Conservation (phyloP, 176 grass and related monocot species). For the Ampelocalamus luodianensis region DNA sequence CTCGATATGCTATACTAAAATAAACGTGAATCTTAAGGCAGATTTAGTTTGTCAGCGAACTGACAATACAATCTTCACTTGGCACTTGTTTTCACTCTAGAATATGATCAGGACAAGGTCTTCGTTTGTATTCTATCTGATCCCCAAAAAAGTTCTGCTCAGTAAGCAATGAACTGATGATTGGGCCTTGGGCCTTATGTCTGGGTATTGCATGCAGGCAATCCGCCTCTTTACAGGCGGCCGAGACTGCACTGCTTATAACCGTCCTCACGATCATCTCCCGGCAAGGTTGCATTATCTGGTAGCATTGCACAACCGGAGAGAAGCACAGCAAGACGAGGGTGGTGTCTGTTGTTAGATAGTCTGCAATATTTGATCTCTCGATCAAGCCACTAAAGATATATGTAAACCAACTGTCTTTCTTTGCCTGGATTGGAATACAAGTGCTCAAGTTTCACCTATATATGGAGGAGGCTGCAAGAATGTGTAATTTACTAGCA, state of each 20-base stretch:
- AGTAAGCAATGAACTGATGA: neutral
- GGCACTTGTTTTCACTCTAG: neutral
- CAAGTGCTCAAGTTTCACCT: too few species aligned
- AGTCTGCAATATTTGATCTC: neutral
- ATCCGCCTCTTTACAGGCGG: constrained; percentile 42
- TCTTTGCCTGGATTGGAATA: too few species aligned
- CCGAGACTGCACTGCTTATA: constrained; percentile 41
- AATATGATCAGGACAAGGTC: neutral
- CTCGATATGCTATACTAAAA: too few species aligned
- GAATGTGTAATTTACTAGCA: too few species aligned
- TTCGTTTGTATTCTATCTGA: neutral
- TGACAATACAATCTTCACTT: neutral
- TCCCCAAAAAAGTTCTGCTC: neutral
- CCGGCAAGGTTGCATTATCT: constrained; percentile 43
- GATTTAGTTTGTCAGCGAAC: neutral
- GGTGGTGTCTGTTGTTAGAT: neutral
- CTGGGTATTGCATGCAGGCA: neutral
- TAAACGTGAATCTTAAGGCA: neutral
- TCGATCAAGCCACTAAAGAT: neutral
- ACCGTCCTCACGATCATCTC: constrained; percentile 45
- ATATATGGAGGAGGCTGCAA: too few species aligned
- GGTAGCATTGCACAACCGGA: constrained; percentile 13
- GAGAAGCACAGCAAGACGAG: neutral
- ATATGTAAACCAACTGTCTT: too few species aligned
- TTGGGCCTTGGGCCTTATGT: neutral